Base-by-base conservation (phyloP, 345 rosid species). In the Gossypium bickii region DNA sequence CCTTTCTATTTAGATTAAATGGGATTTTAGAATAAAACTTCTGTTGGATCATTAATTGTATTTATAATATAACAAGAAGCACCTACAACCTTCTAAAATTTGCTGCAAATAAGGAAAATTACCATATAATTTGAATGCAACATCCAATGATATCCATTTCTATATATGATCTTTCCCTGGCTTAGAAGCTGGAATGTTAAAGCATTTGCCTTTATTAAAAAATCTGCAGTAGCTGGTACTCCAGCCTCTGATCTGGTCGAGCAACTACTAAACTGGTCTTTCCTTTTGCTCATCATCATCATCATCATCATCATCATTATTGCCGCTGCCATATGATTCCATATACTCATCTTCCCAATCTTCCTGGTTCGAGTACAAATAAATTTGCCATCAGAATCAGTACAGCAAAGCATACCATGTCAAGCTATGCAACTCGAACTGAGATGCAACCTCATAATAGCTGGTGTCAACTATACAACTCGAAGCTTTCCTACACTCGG, bases 341-440 rank as follows among this genome's bases (percentile, higher is more conserved):
- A 61, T 79, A 78, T 57, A 77, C 17, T 73, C 80, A 53, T 80
- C 84, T 69, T 78, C 87, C 52, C 76, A 76, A 70, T 81, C 78
- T 11, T 71, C 87, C 87, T 79, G 77, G 41, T 71, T 70, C 59
- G 16, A 25, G 63, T 6, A 69, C 49, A 59, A 72, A 45, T 7
- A 34, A 3, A 22, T 60, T 73, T 11, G 7, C 3, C 9, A 43
- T 24, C 24, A 73, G 25, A 25, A 48, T 45, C 48, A 16, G 22
- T 60, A 11, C 16, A 20, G 3, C 34, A 8, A 22, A 13, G 38
- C 55, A 45, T 47, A 7, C 38, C 16, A 20, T 13, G 15, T 45
- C 55, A 45, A 25, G 25, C 59, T 55, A 45, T 22, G 27, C 10
- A 15, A 45, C 12, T 22, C 20, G n/a, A 43, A 66, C 52, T 10